Percentiles rank a stretch among this genome's conserved stretches.
Evolutionary conservation across 495 filamentous ascomycete genomes (phyloP).

Genomic region (Apiosordaria backusii): DNA sequence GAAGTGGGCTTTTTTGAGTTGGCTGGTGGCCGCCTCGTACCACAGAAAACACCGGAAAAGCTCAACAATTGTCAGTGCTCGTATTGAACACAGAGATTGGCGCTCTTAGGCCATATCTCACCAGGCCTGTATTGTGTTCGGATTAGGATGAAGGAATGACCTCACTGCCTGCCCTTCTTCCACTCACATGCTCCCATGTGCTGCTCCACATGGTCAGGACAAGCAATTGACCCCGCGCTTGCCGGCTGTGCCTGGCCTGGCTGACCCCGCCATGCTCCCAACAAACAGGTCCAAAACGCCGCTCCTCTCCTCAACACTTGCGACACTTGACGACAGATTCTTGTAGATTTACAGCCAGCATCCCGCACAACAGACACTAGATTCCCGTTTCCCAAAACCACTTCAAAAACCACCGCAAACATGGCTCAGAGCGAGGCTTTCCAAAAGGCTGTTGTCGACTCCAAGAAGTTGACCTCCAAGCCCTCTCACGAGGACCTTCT

Average conservation of each 20-base stretch:
- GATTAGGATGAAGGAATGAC: not conserved
- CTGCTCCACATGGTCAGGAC: not conserved
- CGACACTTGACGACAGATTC: not conserved
- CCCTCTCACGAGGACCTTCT: slow-evolving; percentile 56
- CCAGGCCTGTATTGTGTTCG: not conserved
- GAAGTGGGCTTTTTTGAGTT: too few relatives aligned
- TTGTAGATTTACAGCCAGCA: not conserved
- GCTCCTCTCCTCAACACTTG: slow-evolving; percentile 15
- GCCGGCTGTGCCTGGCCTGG: slow-evolving; percentile 3
- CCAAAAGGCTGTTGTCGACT: slow-evolving; percentile 59
- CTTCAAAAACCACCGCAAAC: not conserved
- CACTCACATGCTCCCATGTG: not conserved
- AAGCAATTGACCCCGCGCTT: not conserved
- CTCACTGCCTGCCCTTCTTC: not conserved
- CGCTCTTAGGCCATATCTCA: too few relatives aligned
- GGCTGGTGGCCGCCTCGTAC: too few relatives aligned
- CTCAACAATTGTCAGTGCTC: too few relatives aligned
- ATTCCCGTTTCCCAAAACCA: slow-evolving; percentile 13
- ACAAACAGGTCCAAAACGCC: slow-evolving; percentile 11
- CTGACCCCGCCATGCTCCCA: slow-evolving; percentile 15
- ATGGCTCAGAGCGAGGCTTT: slow-evolving; percentile 48
- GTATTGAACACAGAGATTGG: too few relatives aligned
- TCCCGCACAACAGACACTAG: slow-evolving; percentile 24
- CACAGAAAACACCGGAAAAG: too few relatives aligned
- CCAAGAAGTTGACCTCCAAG: slow-evolving; percentile 60